Evolutionary conservation across 176 grass and related monocot species (phyloP), one percentile per base, ranked within the genome.

Genomic region (Hyparrhenia diplandra): DNA sequence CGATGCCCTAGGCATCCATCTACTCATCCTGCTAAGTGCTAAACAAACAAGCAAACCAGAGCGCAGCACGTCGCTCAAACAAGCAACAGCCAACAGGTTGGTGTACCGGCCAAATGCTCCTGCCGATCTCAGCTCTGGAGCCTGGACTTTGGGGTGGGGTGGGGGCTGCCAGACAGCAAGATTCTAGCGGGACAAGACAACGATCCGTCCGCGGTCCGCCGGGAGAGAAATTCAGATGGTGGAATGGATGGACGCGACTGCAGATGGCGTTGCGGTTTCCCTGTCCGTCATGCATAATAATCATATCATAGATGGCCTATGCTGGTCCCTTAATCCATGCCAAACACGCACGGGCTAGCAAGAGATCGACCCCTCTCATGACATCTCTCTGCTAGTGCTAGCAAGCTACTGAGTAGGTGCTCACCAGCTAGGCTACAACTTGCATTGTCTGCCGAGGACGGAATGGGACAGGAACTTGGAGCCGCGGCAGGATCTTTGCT

Each of bases 91-190:
- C n/a, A n/a, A n/a, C n/a, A n/a, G n/a, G 67, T 85, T 73, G 84
- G 84, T 79, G 68, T 65, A 80, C 84, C 68, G n/a, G 40, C 68
- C 84, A 40, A 51, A 78, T 29, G 52, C 82, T 34, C 23, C 57
- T 1, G 23, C 10, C 35, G 30, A 46, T 47, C 13, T 31, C 51
- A 18, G 45, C 45, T 40, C 37, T 37, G 36, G 36, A 5, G 4
- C 8, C 36, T 37, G 36, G 36, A 37, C 36, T 6, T 4, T 6
- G 6, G 23, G 68, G 28, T 40, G 45, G 28, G 5, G 11, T 8
- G 57, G 57, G 64, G 17, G 64, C 30, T 71, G 68, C 84, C 31
- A n/a, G 68, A 57, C 69, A 80, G 25, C 76, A 57, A 66, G 59
- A 80, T 86, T 73, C 58, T 64, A 55, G 42, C 14, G 18, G 20